These are phyloP conservation scores for Thalia dealbata DNA, from an alignment of 176 grass and related monocot species.

Conservation along the genomic window DNA sequence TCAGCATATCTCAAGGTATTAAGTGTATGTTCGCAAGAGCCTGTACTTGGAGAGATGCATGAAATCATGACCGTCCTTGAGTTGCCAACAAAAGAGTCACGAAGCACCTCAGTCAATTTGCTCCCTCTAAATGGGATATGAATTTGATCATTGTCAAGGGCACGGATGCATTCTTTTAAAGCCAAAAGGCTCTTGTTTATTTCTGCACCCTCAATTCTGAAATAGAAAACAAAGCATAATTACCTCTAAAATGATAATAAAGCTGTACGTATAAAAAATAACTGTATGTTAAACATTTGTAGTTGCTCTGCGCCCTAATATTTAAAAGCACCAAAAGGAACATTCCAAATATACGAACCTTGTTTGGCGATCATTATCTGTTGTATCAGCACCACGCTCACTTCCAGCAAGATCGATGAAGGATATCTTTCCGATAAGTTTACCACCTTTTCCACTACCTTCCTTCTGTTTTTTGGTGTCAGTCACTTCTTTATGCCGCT, in stretches of 20 bases:
- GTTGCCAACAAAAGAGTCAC: slow-evolving; percentile 70
- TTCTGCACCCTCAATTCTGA: slow-evolving; percentile 43
- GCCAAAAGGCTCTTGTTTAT: slow-evolving; percentile 75
- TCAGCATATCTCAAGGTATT: slow-evolving; percentile 57
- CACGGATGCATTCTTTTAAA: slow-evolving; percentile 76
- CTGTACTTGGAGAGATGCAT: slow-evolving; percentile 61
- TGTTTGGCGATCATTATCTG: slow-evolving; percentile 57
- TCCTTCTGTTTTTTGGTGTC: slow-evolving; percentile 23
- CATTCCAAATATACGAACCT: slow-evolving; percentile 26
- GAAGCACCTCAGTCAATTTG: slow-evolving; percentile 76
- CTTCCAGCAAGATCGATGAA: slow-evolving; percentile 89
- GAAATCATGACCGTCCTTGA: slow-evolving; percentile 71
- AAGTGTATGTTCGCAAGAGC: slow-evolving; percentile 66
- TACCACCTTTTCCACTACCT: slow-evolving; percentile 22
- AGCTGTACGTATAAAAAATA: neutral
- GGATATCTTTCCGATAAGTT: slow-evolving; percentile 58
- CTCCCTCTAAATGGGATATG: slow-evolving; percentile 80
- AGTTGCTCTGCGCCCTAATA: neutral
- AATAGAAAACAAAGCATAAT: neutral
- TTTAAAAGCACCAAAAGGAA: neutral
- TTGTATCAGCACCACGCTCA: slow-evolving; percentile 56
- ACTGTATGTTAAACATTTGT: neutral
- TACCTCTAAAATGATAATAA: slow-evolving; percentile 15
- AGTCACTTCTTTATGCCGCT: slow-evolving; percentile 27
- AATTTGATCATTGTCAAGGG: slow-evolving; percentile 74